Evolutionary conservation across 2,329 filamentous ascomycete species (phyloP), one percentile per base, ranked within the genome.

Genomic region (Talaromyces sp.): DNA sequence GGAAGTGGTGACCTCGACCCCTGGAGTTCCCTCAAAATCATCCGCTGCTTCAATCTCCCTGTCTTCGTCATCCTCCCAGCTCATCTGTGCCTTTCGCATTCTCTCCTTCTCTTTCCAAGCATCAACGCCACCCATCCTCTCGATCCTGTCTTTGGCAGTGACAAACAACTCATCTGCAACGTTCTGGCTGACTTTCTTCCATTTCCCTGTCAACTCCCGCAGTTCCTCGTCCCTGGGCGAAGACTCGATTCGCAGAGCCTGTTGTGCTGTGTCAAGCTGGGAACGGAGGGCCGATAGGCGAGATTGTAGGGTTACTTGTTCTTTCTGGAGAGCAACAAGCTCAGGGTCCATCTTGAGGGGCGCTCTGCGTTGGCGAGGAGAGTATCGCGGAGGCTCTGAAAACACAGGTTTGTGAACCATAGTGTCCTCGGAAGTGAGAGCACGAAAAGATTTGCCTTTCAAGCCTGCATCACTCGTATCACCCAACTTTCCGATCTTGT

Each of bases 81-180:
- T 69, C 68, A n/a, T 69, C 75, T 14, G 73, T 72, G 51, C 71
- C 69, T 73, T 73, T 61, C 80, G 74, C 60, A 75, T 73, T 66
- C 79, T 78, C 63, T 74, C 75, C 64, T 77, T 80, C 65, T 79
- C 80, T 56, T 75, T 81, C 81, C 82, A 88, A 7, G 80, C 84
- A 38, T 76, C 73, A 46, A 87, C 78, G 1, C 86, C 86, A 21
- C 87, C 86, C 82, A 88, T 87, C 65, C 82, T 76, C 66, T 84
- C 78, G 38, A 89, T 80, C 58, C 84, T 75, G 70, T 87, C 85
- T 63, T 81, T 81, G 24, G 87, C 84, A 21, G 78, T 75, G 26
- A 75, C 79, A 70, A 88, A 90, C 11, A 90, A 74, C 67, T 89
- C 86, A 65, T 91, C 88, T 1, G 88, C 88, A 7, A 86, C 87